Percentiles rank a stretch among this genome's conserved stretches.
phyloP scores from a whole-genome alignment of 2,329 filamentous ascomycete genomes.

The Chaetomiaceae sp. region DNA sequence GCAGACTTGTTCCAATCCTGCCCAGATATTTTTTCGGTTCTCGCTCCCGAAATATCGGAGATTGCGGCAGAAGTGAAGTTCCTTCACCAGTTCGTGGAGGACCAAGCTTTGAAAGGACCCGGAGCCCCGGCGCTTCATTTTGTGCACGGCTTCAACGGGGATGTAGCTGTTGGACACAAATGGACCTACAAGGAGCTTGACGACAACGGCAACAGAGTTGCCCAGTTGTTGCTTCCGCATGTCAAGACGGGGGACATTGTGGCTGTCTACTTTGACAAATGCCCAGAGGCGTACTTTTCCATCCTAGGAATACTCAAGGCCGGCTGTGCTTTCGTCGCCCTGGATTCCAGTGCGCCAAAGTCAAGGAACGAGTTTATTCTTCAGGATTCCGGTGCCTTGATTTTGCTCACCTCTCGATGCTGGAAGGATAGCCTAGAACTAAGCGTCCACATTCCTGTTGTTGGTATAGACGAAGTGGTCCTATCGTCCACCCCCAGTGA shows the following conservation, averaged over 20 bases:
- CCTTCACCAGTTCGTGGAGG: constrained; percentile 76
- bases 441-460: constrained; percentile 30
- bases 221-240: constrained; percentile 54
- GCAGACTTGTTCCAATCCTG: constrained; percentile 34
- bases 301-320: constrained; percentile 80
- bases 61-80: constrained; percentile 57
- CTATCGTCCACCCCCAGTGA: constrained; percentile 26
- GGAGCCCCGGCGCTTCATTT: constrained; percentile 71
- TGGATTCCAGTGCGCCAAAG: constrained; percentile 69
- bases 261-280: constrained; percentile 79
- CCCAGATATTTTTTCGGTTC: constrained; percentile 56
- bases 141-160: constrained; percentile 50
- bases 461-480: constrained; percentile 32
- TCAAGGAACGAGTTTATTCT: constrained; percentile 75
- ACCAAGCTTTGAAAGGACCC: constrained; percentile 52
- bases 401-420: constrained; percentile 53
- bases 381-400: constrained; percentile 62
- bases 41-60: constrained; percentile 53
- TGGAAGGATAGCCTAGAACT: constrained; percentile 31
- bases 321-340: constrained; percentile 74
- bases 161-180: constrained; percentile 40
- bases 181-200: constrained; percentile 79
- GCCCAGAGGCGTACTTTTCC: constrained; percentile 75
- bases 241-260: constrained; percentile 59
- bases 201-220: constrained; percentile 65